These are phyloP conservation scores for Phaeotremella skinneri DNA, from an alignment of 768 basidiomycete species.

Conservation along the genomic window DNA sequence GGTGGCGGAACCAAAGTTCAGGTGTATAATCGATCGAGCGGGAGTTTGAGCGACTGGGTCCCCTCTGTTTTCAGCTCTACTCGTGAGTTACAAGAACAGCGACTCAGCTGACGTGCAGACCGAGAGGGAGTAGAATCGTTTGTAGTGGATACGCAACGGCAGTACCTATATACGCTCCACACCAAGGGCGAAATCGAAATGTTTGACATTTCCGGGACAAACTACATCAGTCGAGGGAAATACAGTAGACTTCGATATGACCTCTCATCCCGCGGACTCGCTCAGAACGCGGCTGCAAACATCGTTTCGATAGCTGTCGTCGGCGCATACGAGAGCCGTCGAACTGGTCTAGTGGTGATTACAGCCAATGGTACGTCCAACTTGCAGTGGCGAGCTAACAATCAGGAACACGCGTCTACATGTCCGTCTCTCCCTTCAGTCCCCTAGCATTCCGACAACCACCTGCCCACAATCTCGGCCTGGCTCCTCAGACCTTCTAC, in stretches of 20 bases:
- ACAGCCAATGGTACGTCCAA: constrained; percentile 61
- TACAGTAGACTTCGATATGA: constrained; percentile 15
- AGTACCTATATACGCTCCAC: constrained; percentile 46
- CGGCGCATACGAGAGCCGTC: constrained; percentile 62
- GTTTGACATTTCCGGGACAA: constrained; percentile 32
- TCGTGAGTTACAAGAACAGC: constrained; percentile 57
- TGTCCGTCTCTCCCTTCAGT: constrained; percentile 12
- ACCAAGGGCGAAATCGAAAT: constrained; percentile 44
- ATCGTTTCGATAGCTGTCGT: constrained; percentile 70
- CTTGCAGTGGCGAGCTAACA: constrained; percentile 7
- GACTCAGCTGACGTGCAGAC: constrained; percentile 17
- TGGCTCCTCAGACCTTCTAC: constrained; percentile 57
- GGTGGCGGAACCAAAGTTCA: constrained; percentile 67
- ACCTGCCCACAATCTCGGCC: constrained; percentile 63
- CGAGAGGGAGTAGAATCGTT: constrained; percentile 44
- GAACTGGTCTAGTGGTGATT: constrained; percentile 73
- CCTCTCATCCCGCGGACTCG: not conserved
- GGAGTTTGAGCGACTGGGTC: constrained; percentile 72
- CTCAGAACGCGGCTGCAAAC: constrained; percentile 38
- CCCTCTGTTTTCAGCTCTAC: constrained; percentile 67
- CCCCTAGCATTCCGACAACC: constrained; percentile 28
- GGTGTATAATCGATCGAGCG: constrained; percentile 81
- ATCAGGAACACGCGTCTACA: constrained; percentile 22
- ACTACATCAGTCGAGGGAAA: constrained; percentile 24
- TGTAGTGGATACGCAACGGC: constrained; percentile 42